phyloP scores from a whole-genome alignment of 331 rosid species.

The Quercus phellos region DNA sequence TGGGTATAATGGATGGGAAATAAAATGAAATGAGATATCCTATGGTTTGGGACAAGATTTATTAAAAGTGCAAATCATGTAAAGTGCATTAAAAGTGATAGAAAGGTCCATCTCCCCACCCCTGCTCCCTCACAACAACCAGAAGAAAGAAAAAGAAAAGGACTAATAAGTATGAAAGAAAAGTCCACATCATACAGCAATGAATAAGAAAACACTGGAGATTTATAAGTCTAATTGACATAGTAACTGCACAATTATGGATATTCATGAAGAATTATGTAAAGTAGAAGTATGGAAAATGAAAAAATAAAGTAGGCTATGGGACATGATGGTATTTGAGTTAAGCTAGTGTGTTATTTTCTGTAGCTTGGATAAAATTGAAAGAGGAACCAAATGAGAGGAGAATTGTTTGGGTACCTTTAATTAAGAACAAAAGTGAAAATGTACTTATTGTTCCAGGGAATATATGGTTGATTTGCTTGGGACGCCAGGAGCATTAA shows the following conservation, averaged over 20 bases:
- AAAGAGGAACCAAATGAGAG: background rate
- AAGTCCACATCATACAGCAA: background rate
- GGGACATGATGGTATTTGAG: background rate
- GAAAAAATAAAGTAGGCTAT: background rate
- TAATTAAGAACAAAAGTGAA: constrained; percentile 9
- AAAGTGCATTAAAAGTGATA: background rate
- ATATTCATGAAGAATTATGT: background rate
- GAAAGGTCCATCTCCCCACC: too few relatives aligned
- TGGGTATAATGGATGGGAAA: background rate
- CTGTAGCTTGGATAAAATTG: background rate
- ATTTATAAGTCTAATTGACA: background rate
- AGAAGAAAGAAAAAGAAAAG: background rate
- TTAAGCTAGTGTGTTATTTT: background rate
- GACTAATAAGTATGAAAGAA: background rate
- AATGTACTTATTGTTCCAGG: constrained; percentile 37
- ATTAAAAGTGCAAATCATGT: background rate
- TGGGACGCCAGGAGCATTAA: constrained; percentile 67
- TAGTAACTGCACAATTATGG: background rate
- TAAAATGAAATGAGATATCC: background rate
- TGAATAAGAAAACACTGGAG: background rate
- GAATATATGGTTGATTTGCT: constrained; percentile 85
- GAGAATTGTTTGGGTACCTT: background rate
- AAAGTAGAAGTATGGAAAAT: background rate
- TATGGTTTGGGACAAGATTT: background rate
- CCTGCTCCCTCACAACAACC: too few relatives aligned